These are phyloP conservation scores for Exsudoporus floridanus DNA, from an alignment of 1,284 basidiomycete species.

Conservation along the genomic window DNA sequence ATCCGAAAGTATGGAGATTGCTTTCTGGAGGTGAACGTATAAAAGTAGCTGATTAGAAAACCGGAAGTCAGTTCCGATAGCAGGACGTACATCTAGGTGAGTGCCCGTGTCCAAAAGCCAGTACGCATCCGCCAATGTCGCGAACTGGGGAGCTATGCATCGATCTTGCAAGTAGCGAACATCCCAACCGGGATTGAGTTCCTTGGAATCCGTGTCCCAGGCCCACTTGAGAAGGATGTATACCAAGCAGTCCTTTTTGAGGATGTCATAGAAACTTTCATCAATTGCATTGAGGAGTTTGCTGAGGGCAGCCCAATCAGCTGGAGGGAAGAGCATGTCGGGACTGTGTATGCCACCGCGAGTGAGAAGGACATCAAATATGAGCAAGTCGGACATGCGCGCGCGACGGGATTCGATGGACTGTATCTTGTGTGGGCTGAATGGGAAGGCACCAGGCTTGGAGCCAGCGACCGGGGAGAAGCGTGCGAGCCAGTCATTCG, in stretches of 20 bases:
- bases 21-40: conserved; percentile 43
- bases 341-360: conserved; percentile 61
- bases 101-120: conserved; percentile 74
- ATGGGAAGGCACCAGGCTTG: conserved; percentile 22
- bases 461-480: conserved; percentile 20
- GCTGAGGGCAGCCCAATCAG: conserved; percentile 50
- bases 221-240: conserved; percentile 79
- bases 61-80: background rate
- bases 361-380: conserved; percentile 70
- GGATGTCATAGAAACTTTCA: conserved; percentile 59
- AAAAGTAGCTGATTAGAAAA: background rate
- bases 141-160: conserved; percentile 71
- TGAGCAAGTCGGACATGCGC: conserved; percentile 58
- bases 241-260: conserved; percentile 75
- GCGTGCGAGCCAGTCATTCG: conserved; percentile 24
- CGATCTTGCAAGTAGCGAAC: conserved; percentile 51
- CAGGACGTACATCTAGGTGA: conserved; percentile 55
- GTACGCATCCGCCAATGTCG: conserved; percentile 71
- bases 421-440: conserved; percentile 21
- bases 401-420: conserved; percentile 63
- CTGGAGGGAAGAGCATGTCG: conserved; percentile 64
- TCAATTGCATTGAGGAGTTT: conserved; percentile 61
- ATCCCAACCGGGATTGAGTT: conserved; percentile 35
- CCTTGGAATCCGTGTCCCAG: conserved; percentile 64
- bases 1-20: conserved; percentile 69